Conservation (phyloP, 2,329 filamentous ascomycete species). For the Epichloe uncinata region DNA sequence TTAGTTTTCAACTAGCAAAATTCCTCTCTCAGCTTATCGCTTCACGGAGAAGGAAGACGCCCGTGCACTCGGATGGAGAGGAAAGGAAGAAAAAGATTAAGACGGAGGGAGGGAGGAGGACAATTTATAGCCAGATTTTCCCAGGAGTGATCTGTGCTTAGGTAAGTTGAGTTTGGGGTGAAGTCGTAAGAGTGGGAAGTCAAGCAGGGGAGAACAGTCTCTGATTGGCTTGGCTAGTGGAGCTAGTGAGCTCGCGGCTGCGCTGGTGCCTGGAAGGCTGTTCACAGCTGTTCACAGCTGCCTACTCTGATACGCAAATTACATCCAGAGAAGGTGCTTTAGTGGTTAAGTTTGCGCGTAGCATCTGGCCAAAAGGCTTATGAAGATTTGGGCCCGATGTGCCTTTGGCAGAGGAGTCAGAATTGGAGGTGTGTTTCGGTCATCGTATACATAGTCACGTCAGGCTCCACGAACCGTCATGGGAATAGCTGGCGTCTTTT, state of each 20-base stretch:
- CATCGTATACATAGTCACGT: no score
- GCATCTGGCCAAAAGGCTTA: no score
- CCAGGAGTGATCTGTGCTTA: conserved; percentile 1
- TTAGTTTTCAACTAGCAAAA: conserved; percentile 86
- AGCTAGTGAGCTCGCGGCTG: neutral
- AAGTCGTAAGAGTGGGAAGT: no score
- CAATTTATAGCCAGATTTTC: conserved; percentile 20
- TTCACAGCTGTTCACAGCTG: neutral
- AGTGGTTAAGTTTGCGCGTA: no score
- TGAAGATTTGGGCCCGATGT: no score
- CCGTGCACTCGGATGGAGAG: conserved; percentile 50
- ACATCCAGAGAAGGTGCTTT: neutral
- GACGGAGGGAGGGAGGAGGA: conserved; percentile 11
- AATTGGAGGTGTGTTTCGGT: no score
- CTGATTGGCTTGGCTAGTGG: conserved; percentile 2
- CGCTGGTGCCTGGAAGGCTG: neutral
- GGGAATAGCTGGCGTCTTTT: no score
- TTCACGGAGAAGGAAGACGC: conserved; percentile 48
- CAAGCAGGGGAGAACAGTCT: neutral
- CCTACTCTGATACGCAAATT: neutral
- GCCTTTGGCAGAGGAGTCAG: no score
- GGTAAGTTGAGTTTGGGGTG: conserved; percentile 3
- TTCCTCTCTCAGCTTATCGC: conserved; percentile 64
- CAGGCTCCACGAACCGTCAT: no score
- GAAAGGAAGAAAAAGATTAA: conserved; percentile 28